Base-by-base conservation (phyloP, 1,139 yeast genomes). In the Saccharomyces hybrid region DNA sequence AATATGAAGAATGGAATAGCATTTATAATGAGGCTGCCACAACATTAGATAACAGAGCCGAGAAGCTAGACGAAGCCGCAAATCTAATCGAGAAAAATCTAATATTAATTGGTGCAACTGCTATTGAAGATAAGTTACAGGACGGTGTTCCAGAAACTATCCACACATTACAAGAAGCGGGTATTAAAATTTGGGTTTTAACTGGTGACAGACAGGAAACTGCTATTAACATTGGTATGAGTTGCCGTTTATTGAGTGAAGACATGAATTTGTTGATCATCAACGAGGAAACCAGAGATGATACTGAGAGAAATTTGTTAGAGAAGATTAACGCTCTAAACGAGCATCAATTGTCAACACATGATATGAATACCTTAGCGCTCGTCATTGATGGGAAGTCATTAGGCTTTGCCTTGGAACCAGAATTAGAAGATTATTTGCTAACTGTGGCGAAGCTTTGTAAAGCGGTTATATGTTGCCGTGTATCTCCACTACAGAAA, bases 131-230 rank as follows among this genome's bases (percentile, higher is more conserved):
- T 69, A 91, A 93, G 66, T 76, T 95, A 53, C 99, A 95, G 73
- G 99, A 93, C 57, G 99, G 97, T 41, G 99, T 95, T 13, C 98
- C 99, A 1, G 99, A 95, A 62, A 90, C 99, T 0, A 95, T 95
- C 56, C 93, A 88, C 60, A 88, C 96, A 3, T 76, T 95, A 56
- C 99, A 93, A 69, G 88, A 87, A 55, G 99, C 99, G 0, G 98
- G 98, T 14, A 90, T 95, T 61, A 93, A 90, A 68, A 81, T 95
- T 25, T 95, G 99, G 99, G 97, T 95, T 32, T 76, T 95, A 55
- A 95, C 99, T 8, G 99, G 99, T 62, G 99, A 95, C 69, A 81
- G 96, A 67, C 99, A 93, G 69, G 99, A 95, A 71, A 95, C 99
- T n/a, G 99, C 99, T 1, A 88, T 95, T 59, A 95, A 95, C 68